Conservation (phyloP, 139 green algal species). For the Astrephomene gubernaculifera region DNA sequence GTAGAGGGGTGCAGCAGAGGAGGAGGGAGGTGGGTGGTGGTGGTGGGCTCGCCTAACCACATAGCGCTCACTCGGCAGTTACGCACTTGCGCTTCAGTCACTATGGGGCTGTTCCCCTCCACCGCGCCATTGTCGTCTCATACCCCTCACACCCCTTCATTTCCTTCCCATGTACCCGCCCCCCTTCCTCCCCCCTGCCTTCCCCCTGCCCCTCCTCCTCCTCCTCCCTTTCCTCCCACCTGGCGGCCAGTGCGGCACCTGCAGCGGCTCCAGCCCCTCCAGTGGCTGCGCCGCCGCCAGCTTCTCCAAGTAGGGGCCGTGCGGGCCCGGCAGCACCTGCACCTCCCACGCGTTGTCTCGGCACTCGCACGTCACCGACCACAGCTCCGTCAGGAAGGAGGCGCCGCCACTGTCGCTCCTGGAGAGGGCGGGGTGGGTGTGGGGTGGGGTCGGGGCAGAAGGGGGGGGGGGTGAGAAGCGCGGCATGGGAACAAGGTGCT, state of each 20-base stretch:
- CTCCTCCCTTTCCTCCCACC: background rate
- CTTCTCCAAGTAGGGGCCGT: conserved; percentile 36
- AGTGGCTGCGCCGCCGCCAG: conserved; percentile 30
- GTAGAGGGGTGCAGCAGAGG: background rate
- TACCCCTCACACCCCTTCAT: background rate
- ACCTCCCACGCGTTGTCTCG: conserved; percentile 56
- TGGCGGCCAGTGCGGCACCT: conserved; percentile 35
- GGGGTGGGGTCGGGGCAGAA: background rate
- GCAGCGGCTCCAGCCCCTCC: conserved; percentile 44
- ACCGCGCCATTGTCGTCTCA: background rate
- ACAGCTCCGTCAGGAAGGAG: conserved; percentile 75
- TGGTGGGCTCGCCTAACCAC: background rate
- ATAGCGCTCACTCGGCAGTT: background rate
- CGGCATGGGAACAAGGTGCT: no score
- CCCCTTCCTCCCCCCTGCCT: background rate
- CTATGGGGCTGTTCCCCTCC: background rate
- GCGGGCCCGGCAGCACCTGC: conserved; percentile 51
- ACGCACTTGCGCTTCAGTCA: background rate
- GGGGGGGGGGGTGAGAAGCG: no score
- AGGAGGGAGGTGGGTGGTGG: background rate
- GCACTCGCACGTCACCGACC: conserved; percentile 63
- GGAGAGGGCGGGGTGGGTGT: background rate
- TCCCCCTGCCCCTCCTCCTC: background rate
- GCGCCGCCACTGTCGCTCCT: conserved; percentile 81
- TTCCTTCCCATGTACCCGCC: background rate